Conservation (phyloP, 2,329 filamentous ascomycete species). For the Apiospora koreana region DNA sequence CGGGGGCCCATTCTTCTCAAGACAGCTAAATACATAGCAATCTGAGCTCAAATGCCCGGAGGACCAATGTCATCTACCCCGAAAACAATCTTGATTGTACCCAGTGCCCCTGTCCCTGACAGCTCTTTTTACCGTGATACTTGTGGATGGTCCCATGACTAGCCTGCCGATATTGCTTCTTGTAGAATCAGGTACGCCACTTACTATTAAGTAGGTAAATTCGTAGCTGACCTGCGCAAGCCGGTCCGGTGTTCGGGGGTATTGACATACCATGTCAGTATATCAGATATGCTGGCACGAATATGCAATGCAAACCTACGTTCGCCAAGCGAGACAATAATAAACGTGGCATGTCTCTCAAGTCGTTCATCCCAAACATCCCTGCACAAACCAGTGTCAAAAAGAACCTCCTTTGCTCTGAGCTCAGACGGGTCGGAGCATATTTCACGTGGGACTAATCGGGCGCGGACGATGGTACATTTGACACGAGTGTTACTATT, state of each 20-base stretch:
- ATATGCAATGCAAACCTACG: background rate
- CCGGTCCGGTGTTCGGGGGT: background rate
- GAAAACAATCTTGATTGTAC: background rate
- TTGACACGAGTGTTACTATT: background rate
- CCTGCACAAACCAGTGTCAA: background rate
- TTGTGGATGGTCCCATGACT: background rate
- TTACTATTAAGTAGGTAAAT: no score
- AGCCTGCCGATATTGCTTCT: background rate
- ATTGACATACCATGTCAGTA: background rate
- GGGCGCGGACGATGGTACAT: background rate
- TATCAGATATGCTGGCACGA: background rate
- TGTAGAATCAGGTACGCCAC: background rate
- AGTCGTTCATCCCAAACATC: background rate
- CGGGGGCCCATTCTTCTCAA: background rate
- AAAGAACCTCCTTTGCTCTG: background rate
- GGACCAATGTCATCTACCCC: background rate
- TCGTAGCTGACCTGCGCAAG: background rate
- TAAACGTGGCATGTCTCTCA: constrained; percentile 6
- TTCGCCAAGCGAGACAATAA: background rate
- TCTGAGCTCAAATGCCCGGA: background rate
- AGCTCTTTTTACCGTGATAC: background rate
- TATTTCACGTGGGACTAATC: background rate
- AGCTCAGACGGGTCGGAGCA: background rate
- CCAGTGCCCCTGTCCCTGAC: background rate
- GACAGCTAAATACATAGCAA: background rate